Conservation (phyloP, 2,329 filamentous ascomycete species). For the Paecilomyces fulvus region DNA sequence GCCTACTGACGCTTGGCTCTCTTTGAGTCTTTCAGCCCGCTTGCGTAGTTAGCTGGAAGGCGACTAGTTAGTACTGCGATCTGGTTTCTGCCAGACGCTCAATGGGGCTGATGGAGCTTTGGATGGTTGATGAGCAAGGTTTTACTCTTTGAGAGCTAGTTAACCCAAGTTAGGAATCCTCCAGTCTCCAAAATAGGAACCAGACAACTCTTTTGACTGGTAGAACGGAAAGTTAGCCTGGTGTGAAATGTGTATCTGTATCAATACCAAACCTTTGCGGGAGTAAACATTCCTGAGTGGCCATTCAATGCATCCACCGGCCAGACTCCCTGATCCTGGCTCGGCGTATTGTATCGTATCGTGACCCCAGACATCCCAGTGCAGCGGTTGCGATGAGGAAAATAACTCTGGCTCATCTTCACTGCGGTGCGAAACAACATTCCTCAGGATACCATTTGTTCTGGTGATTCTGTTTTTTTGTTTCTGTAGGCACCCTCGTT, state of each 20-base stretch:
- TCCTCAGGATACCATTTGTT: not conserved
- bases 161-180: not conserved
- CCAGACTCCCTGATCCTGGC: not conserved
- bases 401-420: not conserved
- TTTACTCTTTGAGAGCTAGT: not conserved
- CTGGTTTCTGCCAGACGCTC: not conserved
- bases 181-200: not conserved
- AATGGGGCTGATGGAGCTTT: not conserved
- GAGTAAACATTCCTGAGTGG: not conserved
- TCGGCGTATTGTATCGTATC: not conserved
- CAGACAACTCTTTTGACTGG: not conserved
- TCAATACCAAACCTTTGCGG: not conserved
- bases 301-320: not conserved
- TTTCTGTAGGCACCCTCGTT: not conserved
- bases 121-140: too few relatives aligned
- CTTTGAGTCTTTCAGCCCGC: not conserved
- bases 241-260: not conserved
- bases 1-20: not conserved
- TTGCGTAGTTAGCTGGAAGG: too few relatives aligned
- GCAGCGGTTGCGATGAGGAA: not conserved
- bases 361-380: not conserved
- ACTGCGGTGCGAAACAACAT: not conserved
- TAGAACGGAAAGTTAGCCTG: not conserved
- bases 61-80: not conserved
- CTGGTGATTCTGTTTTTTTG: not conserved